phyloP scores from a whole-genome alignment of 208 protist genomes.

The Acanthamoeba divionensis region DNA sequence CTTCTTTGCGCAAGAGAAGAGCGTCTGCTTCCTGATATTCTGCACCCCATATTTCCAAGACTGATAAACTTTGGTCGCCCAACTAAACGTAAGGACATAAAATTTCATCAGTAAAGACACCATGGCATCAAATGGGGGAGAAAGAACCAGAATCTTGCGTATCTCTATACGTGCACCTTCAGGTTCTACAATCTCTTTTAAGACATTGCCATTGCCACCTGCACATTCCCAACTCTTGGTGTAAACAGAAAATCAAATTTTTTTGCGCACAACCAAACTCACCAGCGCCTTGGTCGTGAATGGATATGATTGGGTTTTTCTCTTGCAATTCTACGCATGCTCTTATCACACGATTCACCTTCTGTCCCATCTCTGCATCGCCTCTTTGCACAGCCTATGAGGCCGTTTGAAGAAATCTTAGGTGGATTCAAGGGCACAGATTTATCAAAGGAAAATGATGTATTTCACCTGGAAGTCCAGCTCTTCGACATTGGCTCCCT shows the following conservation, averaged over 20 bases:
- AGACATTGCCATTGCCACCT: slow-evolving; percentile 80
- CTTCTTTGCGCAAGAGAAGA: slow-evolving; percentile 68
- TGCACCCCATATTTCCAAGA: slow-evolving; percentile 82
- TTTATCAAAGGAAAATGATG: neutral
- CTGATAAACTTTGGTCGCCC: slow-evolving; percentile 76
- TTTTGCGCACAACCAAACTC: neutral
- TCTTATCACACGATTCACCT: slow-evolving; percentile 81
- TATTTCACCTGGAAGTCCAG: slow-evolving; percentile 48
- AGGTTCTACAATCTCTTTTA: slow-evolving; percentile 80
- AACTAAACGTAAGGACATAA: slow-evolving; percentile 41
- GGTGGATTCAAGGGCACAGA: neutral
- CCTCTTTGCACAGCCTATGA: slow-evolving; percentile 80
- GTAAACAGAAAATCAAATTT: neutral
- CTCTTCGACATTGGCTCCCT: slow-evolving; percentile 49
- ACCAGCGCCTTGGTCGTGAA: slow-evolving; percentile 77
- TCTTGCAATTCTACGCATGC: slow-evolving; percentile 77
- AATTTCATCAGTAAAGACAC: neutral
- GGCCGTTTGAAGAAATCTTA: too few relatives aligned
- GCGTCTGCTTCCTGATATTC: slow-evolving; percentile 84
- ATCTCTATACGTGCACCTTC: slow-evolving; percentile 69
- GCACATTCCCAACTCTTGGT: slow-evolving; percentile 59
- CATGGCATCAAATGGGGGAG: too few relatives aligned
- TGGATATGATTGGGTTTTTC: slow-evolving; percentile 79
- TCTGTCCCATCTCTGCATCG: slow-evolving; percentile 84
- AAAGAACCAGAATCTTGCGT: neutral